Evolutionary conservation across 208 protist genomes (phyloP), one percentile per base, ranked within the genome.

Genomic region (Crithidia mellificae): DNA sequence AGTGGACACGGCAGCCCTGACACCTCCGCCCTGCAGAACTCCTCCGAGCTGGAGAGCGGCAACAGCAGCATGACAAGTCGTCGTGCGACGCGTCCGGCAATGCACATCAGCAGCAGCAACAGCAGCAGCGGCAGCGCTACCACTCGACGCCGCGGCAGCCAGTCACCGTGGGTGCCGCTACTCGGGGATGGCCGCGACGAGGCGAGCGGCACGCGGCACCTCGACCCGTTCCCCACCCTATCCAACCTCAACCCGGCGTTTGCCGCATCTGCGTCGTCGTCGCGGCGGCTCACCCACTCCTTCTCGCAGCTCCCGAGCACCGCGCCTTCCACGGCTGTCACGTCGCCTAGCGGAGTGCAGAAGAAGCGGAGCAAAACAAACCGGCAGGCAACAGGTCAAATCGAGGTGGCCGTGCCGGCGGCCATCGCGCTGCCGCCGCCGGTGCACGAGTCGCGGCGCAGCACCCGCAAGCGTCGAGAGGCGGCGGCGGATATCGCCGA

Each of bases 151-250:
- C 8, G 22, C 59, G 59, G 2, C 27, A 68, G 20, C 1, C 27
- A 34, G 8, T 44, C 29, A 0, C 39, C 63, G 20, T 68, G 63
- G 63, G 63, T 68, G 52, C 63, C 63, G 22, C 29, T 68, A 29
- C 41, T 68, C 9, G 52, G 22, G 2, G 63, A 68, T 15, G 7
- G 25, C 38, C 27, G 51, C 9, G 36, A 39, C 7, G 38, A 58
- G 9, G 30, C 0, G 1, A 14, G 50, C 9, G 39, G 29, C 3
- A 25, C 1, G 15, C 39, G 38, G 2, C 63, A 30, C 52, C 4
- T 30, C 5, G 43, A 65, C 2, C 19, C 46, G 20, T 30, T 17
- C 11, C 11, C 29, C n/a, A 22, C 27, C n/a, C 17, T 14, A 15
- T 43, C 52, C 30, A 38, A 38, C 11, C 34, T 38, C 34, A 38